Base-by-base conservation (phyloP, 495 filamentous ascomycete species). In the Xylaria sp. region DNA sequence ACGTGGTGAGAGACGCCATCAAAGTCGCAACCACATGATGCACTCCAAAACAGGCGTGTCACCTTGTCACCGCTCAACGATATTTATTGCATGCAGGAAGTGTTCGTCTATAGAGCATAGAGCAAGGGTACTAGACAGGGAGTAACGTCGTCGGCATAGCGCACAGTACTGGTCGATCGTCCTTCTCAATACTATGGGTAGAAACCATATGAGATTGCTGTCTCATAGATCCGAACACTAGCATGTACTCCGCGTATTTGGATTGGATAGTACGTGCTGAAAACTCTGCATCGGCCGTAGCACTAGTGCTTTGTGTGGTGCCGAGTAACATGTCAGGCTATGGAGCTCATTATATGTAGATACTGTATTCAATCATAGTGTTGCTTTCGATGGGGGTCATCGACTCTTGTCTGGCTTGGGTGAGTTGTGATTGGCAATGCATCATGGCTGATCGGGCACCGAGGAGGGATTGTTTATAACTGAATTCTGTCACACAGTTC, bases 381-480 rank as follows among this genome's bases (percentile, higher is more conserved):
- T 31, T 48, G 26, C 5, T 59, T 24, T 44, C 12, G 66, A 46
- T 35, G 46, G 46, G 65, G 26, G 40, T 19, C 35, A 41, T 67
- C 29, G 46, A 57, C 31, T 41, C 9, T 43, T 24, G 52, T 44
- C 35, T 53, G 35, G 24, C 8, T 44, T 26, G 11, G 37, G 24
- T 15, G 17, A 19, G 33, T 44, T 40, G 66, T 33, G 52, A 68
- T 68, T 68, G 66, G 66, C 35, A 44, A 68, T 24, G 66, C 46
- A 55, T 55, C 19, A 29, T 29, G 7, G 35, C 64, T 67, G 46
- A 31, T 55, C 44, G 62, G 64, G 21, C 26, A 17, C 24, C 37
- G n/a, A 17, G 46, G 35, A 67, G 64, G 37, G 31, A 52, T 17
- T 1, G 9, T 68, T 68, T 68, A 68, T 68, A 68, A 68, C 37